Percentiles rank a stretch among this genome's conserved stretches.
Evolutionary conservation across 2,329 filamentous ascomycete genomes (phyloP).

Genomic region (Fusarium brachygibbosum): DNA sequence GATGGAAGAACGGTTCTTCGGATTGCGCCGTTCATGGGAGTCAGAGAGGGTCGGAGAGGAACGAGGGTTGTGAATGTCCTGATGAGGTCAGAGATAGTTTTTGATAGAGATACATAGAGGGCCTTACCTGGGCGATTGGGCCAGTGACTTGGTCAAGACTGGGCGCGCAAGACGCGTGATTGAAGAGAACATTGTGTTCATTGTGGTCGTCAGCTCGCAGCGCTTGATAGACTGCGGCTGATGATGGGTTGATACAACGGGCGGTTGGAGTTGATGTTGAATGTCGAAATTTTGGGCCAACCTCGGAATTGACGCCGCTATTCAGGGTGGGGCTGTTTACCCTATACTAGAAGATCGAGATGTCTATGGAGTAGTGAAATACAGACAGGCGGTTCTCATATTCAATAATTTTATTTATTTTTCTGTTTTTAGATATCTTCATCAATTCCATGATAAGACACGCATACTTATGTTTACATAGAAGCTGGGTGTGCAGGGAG

Average conservation of each 20-base stretch:
- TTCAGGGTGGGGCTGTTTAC: conserved; percentile 34
- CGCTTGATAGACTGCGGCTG: conserved; percentile 25
- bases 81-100: conserved; percentile 18
- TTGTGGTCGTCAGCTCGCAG: conserved; percentile 26
- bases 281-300: conserved; percentile 49
- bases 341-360: conserved; percentile 19
- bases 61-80: conserved; percentile 66
- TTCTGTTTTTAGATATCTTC: no score
- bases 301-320: conserved; percentile 41
- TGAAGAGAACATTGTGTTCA: conserved; percentile 49
- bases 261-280: conserved; percentile 34
- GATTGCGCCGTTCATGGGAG: conserved; percentile 51
- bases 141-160: conserved; percentile 43
- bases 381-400: not conserved
- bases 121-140: conserved; percentile 46
- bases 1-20: conserved; percentile 50
- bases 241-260: conserved; percentile 33
- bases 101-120: not conserved
- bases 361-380: not conserved
- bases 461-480: no score
- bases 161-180: conserved; percentile 53
- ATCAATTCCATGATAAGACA: no score
- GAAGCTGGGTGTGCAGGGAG: no score
- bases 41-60: conserved; percentile 63
- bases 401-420: not conserved